Evolutionary conservation across 2,329 filamentous ascomycete genomes (phyloP).

Genomic region (Pseudogymnoascus sp.): DNA sequence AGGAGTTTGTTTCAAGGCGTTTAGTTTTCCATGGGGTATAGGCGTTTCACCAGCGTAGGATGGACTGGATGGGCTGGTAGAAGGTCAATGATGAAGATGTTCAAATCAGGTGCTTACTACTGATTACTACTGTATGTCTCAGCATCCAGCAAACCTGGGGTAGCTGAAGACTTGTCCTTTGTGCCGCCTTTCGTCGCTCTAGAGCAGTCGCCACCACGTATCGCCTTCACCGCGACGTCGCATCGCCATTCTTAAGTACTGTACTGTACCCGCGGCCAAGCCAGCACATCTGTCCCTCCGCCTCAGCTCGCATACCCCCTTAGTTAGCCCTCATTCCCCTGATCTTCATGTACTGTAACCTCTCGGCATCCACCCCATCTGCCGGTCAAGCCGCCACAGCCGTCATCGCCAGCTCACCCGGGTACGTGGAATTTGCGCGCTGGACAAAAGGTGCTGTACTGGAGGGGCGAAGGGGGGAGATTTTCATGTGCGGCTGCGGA

Average conservation of each 20-base stretch:
- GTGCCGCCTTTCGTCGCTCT: background rate
- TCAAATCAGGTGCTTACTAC: background rate
- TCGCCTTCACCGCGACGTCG: background rate
- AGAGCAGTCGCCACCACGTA: background rate
- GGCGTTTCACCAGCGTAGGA: background rate
- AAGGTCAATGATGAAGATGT: background rate
- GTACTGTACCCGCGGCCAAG: background rate
- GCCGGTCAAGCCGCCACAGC: background rate
- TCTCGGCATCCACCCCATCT: background rate
- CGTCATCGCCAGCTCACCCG: background rate
- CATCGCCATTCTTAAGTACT: background rate
- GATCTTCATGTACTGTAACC: background rate
- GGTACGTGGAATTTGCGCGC: background rate
- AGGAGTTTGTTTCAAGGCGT: conserved; percentile 5
- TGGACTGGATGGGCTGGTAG: background rate
- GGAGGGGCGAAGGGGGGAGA: background rate
- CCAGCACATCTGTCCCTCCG: background rate
- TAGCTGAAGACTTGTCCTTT: background rate
- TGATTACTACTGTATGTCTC: conserved; percentile 1
- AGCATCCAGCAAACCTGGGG: background rate
- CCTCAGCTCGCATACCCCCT: background rate
- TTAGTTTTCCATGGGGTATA: background rate
- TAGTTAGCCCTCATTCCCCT: background rate
- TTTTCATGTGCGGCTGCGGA: background rate
- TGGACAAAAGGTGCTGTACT: background rate